These are phyloP conservation scores for Sclerotiophoma versabilis DNA, from an alignment of 2,329 filamentous ascomycete species.

Conservation along the genomic window DNA sequence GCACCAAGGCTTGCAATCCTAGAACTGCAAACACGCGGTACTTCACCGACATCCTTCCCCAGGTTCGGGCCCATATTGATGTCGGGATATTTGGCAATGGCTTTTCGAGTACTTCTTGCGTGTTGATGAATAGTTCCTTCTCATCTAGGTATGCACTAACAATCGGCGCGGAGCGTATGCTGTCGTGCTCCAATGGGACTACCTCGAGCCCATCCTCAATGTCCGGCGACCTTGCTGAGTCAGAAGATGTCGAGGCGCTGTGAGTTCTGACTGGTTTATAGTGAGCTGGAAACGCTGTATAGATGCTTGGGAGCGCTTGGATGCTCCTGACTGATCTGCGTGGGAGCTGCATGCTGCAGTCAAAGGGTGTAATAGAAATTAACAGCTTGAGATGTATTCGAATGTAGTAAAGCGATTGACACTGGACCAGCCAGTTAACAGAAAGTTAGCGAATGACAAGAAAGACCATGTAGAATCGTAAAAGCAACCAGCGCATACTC, in stretches of 20 bases:
- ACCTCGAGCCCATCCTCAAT: conserved; percentile 43
- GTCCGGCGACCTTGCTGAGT: conserved; percentile 19
- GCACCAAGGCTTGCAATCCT: conserved; percentile 25
- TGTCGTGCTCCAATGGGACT: conserved; percentile 38
- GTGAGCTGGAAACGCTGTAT: conserved; percentile 32
- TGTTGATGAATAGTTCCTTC: conserved; percentile 35
- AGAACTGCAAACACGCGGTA: conserved; percentile 32
- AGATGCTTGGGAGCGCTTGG: conserved; percentile 37
- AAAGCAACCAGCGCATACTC: conserved; percentile 28
- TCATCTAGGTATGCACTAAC: conserved; percentile 35
- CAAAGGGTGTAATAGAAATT: conserved; percentile 3
- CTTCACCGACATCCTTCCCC: conserved; percentile 30
- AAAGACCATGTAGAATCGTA: conserved; percentile 20
- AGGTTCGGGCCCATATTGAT: conserved; percentile 32
- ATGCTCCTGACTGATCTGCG: conserved; percentile 32
- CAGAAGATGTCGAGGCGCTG: conserved; percentile 20
- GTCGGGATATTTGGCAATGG: conserved; percentile 34
- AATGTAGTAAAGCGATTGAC: background rate
- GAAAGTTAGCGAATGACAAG: conserved; percentile 8
- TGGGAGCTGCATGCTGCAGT: conserved; percentile 33
- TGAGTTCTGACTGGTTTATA: conserved; percentile 17
- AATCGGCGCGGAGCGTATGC: conserved; percentile 34
- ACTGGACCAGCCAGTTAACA: conserved; percentile 28
- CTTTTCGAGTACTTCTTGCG: conserved; percentile 22
- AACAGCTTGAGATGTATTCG: background rate